phyloP scores from a whole-genome alignment of 1,139 yeast species.

The Geotrichum klebahnii region DNA sequence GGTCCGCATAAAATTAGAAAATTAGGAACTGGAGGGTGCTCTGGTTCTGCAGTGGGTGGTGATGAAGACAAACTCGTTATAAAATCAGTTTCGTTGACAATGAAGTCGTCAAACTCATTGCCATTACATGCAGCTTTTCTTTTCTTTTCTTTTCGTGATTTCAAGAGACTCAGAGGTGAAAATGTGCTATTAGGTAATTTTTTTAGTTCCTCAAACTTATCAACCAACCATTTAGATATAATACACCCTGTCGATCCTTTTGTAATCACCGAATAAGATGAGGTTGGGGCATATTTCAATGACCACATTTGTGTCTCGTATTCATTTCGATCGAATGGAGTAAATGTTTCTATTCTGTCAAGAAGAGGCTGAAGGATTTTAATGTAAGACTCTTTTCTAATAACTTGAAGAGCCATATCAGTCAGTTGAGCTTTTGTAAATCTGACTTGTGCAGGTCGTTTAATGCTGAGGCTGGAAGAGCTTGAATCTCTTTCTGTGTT shows the following conservation, averaged over 20 bases:
- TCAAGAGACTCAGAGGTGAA: slow-evolving; percentile 5
- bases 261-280: slow-evolving; percentile 23
- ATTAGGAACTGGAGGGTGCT: slow-evolving; percentile 27
- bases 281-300: slow-evolving; percentile 14
- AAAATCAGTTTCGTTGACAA: slow-evolving; percentile 39
- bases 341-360: slow-evolving; percentile 8
- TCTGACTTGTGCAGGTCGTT: neutral
- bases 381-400: neutral
- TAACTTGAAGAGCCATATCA: neutral
- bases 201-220: slow-evolving; percentile 24
- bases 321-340: slow-evolving; percentile 1
- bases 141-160: slow-evolving; percentile 26
- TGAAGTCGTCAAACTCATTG: slow-evolving; percentile 44
- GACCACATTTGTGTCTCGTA: slow-evolving; percentile 17
- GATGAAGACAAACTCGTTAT: slow-evolving; percentile 23
- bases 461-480: neutral
- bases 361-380: slow-evolving; percentile 5
- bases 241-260: slow-evolving; percentile 17
- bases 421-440: neutral
- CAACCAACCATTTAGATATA: slow-evolving; percentile 26
- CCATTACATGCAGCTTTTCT: slow-evolving; percentile 21
- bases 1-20: slow-evolving; percentile 64
- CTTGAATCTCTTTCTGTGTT: neutral
- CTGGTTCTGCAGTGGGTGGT: slow-evolving; percentile 3
- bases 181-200: slow-evolving; percentile 1